Evolutionary conservation across 1,139 yeast species (phyloP).

Genomic region (Yamadazyma aaseri): DNA sequence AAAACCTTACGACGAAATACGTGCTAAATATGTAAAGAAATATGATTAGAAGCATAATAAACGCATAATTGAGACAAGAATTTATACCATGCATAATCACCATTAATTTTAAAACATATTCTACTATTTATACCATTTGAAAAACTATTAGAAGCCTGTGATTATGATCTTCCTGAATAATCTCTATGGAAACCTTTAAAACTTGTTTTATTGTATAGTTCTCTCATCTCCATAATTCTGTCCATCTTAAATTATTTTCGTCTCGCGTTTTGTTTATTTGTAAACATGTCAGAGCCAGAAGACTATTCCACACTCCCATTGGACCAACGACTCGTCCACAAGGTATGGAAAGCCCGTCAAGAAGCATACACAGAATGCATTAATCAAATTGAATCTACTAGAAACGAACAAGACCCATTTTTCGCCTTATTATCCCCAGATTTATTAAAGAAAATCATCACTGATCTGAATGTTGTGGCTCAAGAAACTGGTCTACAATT

Average conservation of each 20-base stretch:
- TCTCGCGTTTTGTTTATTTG: conserved; percentile 2
- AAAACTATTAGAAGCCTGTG: too few species aligned
- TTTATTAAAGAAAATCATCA: conserved; percentile 53
- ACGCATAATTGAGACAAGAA: too few species aligned
- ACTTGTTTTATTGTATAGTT: not conserved
- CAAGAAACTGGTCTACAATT: conserved; percentile 77
- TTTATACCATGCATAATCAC: too few species aligned
- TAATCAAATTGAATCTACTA: conserved; percentile 51
- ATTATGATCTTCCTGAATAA: too few species aligned
- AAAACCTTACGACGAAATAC: conserved; percentile 47
- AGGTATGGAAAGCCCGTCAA: conserved; percentile 88
- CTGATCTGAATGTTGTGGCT: conserved; percentile 87
- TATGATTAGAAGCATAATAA: conserved; percentile 1
- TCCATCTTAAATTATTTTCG: not conserved
- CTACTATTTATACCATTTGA: too few species aligned
- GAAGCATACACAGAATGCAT: conserved; percentile 74
- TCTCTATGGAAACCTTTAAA: not conserved
- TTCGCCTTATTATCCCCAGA: conserved; percentile 53
- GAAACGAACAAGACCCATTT: conserved; percentile 54
- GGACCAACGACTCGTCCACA: conserved; percentile 64
- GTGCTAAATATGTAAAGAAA: conserved; percentile 38
- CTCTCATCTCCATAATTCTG: not conserved
- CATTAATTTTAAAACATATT: too few species aligned
- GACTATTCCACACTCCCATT: conserved; percentile 46
- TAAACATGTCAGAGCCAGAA: conserved; percentile 7